Conservation (phyloP, 169 alveolate species). For the Plasmodium cynomolgi region DNA sequence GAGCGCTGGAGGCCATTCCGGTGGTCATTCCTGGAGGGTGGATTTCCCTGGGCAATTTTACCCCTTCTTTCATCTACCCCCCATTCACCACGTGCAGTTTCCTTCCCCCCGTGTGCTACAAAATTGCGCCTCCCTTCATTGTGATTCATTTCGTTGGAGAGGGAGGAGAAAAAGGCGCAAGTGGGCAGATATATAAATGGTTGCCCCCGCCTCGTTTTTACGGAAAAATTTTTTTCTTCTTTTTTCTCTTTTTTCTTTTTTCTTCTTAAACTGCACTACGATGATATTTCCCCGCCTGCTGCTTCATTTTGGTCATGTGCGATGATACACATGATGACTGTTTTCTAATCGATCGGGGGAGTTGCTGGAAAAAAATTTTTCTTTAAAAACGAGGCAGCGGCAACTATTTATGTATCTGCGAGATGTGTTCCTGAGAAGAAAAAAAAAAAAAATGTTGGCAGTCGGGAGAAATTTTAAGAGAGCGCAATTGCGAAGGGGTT, state of each 20-base stretch:
- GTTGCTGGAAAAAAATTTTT: not conserved
- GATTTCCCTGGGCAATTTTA: not conserved
- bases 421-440: not conserved
- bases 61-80: not conserved
- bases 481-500: not conserved
- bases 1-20: not conserved
- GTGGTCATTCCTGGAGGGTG: not conserved
- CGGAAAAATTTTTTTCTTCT: not conserved
- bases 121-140: slow-evolving; percentile 7
- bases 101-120: not conserved
- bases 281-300: not conserved
- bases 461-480: not conserved
- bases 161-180: not conserved
- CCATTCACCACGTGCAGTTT: not conserved
- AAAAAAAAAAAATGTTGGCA: not conserved
- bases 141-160: slow-evolving; percentile 29
- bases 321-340: not conserved
- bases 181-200: not conserved
- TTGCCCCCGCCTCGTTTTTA: not conserved
- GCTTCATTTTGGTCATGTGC: not conserved
- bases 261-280: not conserved
- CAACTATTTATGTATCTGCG: not conserved
- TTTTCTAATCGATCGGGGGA: not conserved
- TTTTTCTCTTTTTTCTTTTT: not conserved
- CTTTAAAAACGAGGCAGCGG: not conserved